These are phyloP conservation scores for Penicillium ochrochloron DNA, from an alignment of 495 filamentous ascomycete genomes.

Conservation along the genomic window DNA sequence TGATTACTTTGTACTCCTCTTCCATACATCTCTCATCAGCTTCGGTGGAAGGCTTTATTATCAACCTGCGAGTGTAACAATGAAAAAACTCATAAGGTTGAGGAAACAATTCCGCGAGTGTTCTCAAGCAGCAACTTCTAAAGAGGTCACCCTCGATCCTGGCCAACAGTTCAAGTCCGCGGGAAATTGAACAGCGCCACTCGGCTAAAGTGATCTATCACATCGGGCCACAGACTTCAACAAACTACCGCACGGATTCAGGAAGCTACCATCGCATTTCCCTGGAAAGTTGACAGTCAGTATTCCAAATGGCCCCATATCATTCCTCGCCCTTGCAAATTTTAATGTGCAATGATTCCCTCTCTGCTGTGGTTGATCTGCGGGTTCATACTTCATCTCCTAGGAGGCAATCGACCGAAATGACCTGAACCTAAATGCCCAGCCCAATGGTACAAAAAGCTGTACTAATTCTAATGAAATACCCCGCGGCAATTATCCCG, in stretches of 20 bases:
- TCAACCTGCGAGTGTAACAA: neutral
- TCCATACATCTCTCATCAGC: neutral
- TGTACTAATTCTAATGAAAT: neutral
- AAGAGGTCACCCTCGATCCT: neutral
- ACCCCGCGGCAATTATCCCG: neutral
- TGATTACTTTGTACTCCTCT: neutral
- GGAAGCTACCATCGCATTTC: neutral
- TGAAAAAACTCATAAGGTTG: neutral
- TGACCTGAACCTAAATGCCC: neutral
- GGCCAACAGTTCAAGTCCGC: neutral
- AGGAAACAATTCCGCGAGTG: neutral
- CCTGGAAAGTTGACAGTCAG: neutral
- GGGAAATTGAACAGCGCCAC: neutral
- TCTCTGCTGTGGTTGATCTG: neutral
- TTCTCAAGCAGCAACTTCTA: neutral
- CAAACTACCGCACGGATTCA: neutral
- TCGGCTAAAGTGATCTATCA: conserved; percentile 9
- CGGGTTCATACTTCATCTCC: neutral
- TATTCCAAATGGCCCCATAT: neutral
- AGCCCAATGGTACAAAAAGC: neutral
- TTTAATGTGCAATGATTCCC: neutral
- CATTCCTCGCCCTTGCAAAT: neutral
- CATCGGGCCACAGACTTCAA: neutral
- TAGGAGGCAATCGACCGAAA: neutral
- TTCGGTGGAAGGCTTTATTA: neutral